Percentiles rank a stretch among this genome's conserved stretches.
Evolutionary conservation across 2,329 filamentous ascomycete genomes (phyloP).

Genomic region (Plenodomus biglobosus): DNA sequence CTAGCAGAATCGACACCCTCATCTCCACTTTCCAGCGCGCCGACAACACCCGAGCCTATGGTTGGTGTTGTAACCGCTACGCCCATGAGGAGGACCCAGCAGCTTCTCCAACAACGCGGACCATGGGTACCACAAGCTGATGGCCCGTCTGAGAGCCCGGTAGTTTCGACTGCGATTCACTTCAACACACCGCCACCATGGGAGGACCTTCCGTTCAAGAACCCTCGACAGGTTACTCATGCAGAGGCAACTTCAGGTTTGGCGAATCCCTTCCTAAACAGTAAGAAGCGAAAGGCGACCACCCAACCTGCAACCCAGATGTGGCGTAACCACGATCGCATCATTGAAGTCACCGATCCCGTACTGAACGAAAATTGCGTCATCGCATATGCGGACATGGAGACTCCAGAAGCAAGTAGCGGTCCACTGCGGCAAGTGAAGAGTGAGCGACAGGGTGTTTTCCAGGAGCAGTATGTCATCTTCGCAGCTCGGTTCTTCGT

Average conservation of each 20-base stretch:
- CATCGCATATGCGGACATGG: constrained; percentile 37
- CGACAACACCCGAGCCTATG: constrained; percentile 1
- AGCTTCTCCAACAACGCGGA: not conserved
- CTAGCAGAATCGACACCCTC: not conserved
- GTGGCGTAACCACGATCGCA: constrained; percentile 12
- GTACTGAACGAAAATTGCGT: constrained; percentile 38
- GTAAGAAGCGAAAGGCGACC: constrained; percentile 15
- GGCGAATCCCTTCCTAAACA: not conserved
- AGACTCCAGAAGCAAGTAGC: constrained; percentile 15
- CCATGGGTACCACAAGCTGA: not conserved
- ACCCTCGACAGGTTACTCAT: not conserved
- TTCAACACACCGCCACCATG: not conserved
- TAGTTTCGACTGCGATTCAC: not conserved
- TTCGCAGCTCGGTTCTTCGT: constrained; percentile 49
- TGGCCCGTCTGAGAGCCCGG: not conserved
- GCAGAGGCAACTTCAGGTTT: not conserved
- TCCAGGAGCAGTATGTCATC: constrained; percentile 46
- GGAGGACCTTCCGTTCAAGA: not conserved
- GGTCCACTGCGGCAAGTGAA: constrained; percentile 43
- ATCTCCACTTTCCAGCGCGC: not conserved
- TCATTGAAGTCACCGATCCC: constrained; percentile 26
- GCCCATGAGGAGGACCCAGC: too few relatives aligned
- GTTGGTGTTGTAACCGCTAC: not conserved
- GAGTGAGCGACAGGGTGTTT: constrained; percentile 44
- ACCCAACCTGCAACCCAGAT: not conserved